A percentile compares a stretch with the other conserved stretches of the same genome.
Conservation (phyloP, 306 rosid genomes). For the Notholithocarpus densiflorus region DNA sequence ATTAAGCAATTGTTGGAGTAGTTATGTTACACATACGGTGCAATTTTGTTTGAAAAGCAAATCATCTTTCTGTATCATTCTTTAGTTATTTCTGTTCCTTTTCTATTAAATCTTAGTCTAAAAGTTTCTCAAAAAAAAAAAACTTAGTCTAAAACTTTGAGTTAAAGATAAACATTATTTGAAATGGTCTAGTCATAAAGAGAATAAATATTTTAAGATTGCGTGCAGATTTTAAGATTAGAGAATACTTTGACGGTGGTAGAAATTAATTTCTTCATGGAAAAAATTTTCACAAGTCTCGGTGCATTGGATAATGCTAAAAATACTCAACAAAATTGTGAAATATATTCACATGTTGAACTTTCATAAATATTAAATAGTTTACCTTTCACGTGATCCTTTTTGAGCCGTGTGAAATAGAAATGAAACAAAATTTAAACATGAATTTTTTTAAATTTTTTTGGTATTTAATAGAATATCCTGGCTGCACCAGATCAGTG, state of each 20-base stretch:
- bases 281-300: too few relatives aligned
- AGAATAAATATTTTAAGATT: neutral
- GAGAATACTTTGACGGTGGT: neutral
- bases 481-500: neutral
- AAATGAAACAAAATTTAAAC: neutral
- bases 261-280: neutral
- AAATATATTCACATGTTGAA: too few relatives aligned
- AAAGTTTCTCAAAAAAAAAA: neutral
- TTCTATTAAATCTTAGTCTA: too few relatives aligned
- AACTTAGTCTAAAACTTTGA: neutral
- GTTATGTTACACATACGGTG: too few relatives aligned
- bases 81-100: too few relatives aligned
- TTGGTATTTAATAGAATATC: neutral
- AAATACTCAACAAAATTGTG: too few relatives aligned
- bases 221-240: neutral
- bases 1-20: too few relatives aligned
- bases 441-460: neutral
- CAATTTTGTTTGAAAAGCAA: too few relatives aligned
- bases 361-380: too few relatives aligned
- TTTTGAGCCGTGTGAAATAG: neutral
- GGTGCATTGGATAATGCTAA: too few relatives aligned
- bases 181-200: neutral
- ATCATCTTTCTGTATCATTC: too few relatives aligned
- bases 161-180: neutral
- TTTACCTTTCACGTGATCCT: neutral